Percentiles rank a stretch among this genome's conserved stretches.
phyloP scores from a whole-genome alignment of 2,329 filamentous ascomycete species.

The Hymenoscyphus fructigenus region DNA sequence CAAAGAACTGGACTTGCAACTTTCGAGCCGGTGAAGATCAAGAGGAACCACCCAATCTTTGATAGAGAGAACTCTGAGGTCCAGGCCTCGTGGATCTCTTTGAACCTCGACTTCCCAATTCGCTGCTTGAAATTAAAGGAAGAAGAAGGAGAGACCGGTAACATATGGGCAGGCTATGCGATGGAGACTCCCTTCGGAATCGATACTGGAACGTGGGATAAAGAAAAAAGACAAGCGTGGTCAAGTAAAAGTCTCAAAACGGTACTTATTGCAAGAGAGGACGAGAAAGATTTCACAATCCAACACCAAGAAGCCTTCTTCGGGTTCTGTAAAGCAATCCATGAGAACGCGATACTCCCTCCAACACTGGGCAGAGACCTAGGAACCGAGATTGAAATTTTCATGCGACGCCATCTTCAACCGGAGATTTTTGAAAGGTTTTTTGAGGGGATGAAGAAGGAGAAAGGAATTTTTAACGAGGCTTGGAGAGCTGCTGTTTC shows the following conservation, averaged over 20 bases:
- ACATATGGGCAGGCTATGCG: not conserved
- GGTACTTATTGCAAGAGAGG: not conserved
- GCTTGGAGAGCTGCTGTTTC: not conserved
- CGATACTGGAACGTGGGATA: not conserved
- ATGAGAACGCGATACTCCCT: not conserved
- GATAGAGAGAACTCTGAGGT: too few species aligned
- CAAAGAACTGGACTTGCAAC: too few species aligned
- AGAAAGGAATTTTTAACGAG: not conserved
- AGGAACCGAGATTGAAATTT: not conserved
- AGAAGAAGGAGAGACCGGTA: not conserved
- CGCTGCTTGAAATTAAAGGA: too few species aligned
- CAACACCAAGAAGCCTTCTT: not conserved
- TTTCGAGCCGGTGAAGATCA: too few species aligned
- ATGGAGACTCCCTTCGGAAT: not conserved
- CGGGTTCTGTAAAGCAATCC: not conserved
- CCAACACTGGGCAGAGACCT: not conserved
- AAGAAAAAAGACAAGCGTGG: not conserved
- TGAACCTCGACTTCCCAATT: too few species aligned
- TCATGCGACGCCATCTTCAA: not conserved
- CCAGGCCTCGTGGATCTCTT: too few species aligned
- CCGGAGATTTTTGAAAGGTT: not conserved
- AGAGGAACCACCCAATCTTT: too few species aligned
- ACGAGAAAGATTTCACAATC: not conserved
- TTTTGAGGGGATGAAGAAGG: not conserved
- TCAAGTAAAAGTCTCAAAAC: not conserved